Evolutionary conservation across 306 rosid genomes (phyloP), one percentile per base, ranked within the genome.

Genomic region (Quercus cerris): DNA sequence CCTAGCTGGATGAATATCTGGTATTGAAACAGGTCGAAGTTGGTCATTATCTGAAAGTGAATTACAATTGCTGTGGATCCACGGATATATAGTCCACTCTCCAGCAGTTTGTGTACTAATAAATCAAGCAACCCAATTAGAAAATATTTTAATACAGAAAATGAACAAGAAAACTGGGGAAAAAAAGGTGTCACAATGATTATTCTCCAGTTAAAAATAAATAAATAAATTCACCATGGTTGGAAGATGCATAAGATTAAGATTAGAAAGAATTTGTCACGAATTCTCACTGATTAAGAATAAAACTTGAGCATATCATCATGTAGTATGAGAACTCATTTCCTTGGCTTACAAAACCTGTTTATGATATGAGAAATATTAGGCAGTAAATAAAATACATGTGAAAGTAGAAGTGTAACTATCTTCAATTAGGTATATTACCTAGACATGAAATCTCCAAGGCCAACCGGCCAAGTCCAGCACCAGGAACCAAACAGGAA

Each of bases 1-100:
- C 98, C 98, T 95, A 75, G 99, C 99, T 3, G 99, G 99, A 86
- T 90, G 98, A 73, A 93, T 91, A 87, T 93, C 98, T n/a, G 99
- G 98, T 74, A 95, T 77, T 77, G 87, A 80, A 84, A 95, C 84
- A 25, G 99, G 86, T 74, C 96, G 96, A 80, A 95, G 93, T 81
- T 93, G 99, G 76, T 95, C 98, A 74, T 80, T 85, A 71, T 93
- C 97, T 63, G 97, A 91, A 69, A 91, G 83, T 73, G 98, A 93
- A 85, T 93, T 93, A 82, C 93, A 90, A 84, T 93, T 93, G 86
- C 98, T 85, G 89, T 93, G 98, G 73, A 93, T 88, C 98, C 97
- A 93, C 56, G 99, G 99, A 85, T 91, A 85, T 85, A 95, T 86
- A 33, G 90, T 89, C 97, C 99, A 95, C 85, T 95, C 99, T 35